A percentile compares a stretch with the other conserved stretches of the same genome.
phyloP scores from a whole-genome alignment of 352 stramenopile species.

The Globisporangium paddicum region DNA sequence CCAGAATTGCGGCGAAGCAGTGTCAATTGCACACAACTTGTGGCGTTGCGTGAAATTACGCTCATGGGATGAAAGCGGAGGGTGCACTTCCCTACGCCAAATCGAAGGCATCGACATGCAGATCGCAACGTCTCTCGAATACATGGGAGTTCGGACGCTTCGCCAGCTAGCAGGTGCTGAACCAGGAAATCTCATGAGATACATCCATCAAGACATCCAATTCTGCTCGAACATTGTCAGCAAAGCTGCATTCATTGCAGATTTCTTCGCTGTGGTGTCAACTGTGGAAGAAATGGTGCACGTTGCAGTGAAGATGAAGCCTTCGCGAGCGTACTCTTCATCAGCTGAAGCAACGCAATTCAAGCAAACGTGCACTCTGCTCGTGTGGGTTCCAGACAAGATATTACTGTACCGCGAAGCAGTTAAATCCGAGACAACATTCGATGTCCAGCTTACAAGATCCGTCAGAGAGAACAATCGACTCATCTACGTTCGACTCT shows the following conservation, averaged over 20 bases:
- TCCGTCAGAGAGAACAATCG: neutral
- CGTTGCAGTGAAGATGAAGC: neutral
- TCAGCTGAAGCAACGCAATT: neutral
- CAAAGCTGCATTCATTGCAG: slow-evolving; percentile 12
- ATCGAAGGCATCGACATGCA: slow-evolving; percentile 14
- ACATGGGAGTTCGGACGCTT: slow-evolving; percentile 25
- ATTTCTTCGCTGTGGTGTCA: slow-evolving; percentile 12
- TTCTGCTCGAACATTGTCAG: slow-evolving; percentile 16
- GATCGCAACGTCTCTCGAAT: slow-evolving; percentile 19
- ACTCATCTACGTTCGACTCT: slow-evolving; percentile 17
- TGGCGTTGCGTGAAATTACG: slow-evolving; percentile 21
- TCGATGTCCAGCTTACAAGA: slow-evolving; percentile 3
- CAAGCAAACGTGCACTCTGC: slow-evolving; percentile 13
- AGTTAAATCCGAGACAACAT: neutral
- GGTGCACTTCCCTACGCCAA: slow-evolving; percentile 15
- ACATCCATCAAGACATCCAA: slow-evolving; percentile 12
- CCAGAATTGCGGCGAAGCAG: slow-evolving; percentile 10
- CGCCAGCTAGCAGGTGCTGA: slow-evolving; percentile 18
- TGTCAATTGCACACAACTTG: slow-evolving; percentile 16
- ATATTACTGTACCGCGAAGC: slow-evolving; percentile 20
- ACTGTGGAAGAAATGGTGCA: neutral
- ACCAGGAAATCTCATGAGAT: slow-evolving; percentile 12
- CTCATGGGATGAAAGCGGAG: slow-evolving; percentile 22
- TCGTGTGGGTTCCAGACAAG: slow-evolving; percentile 8
- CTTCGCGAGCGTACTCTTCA: neutral